Base-by-base conservation (phyloP, 2,329 filamentous ascomycete genomes). In the Colletotrichum lentis region DNA sequence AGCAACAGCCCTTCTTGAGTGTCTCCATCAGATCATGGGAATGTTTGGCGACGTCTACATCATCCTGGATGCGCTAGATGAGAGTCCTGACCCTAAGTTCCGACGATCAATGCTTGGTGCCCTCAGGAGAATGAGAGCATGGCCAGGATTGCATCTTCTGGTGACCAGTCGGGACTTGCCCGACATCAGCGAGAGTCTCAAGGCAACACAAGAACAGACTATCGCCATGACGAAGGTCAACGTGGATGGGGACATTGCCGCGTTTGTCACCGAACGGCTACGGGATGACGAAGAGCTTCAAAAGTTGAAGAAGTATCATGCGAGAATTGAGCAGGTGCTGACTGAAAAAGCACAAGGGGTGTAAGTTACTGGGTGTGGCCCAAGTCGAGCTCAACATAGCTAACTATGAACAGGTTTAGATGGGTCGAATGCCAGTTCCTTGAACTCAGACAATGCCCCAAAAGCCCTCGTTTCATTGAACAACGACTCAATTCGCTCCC, bases 401-500 rank as follows among this genome's bases (percentile, higher is more conserved):
- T 37, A 1, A 54, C 6, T 2, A 2, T 39, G 2, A 53, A 3
- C 52, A 54, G 52, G 12, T 54, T 54, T 18, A n/a, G 35, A 7
- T 54, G 52, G 52, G 52, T 18, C 6, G 35, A 54, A 54, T 54
- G 52, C n/a, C 35, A 41, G 35, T 18, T 54, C n/a, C 54, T 37
- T 18, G 10, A 35, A 5, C n/a, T 52, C 3, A 27, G 24, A 18
- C 5, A 12, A 12, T 52, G 49, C 8, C 49, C 27, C 2, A n/a
- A 16, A 35, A 52, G 49, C 10, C 16, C 31, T 18, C 8, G 20
- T 20, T 27, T 20, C 27, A 27, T 52, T 8, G 49, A 52, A 18
- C 49, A 39, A 31, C 49, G 53, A 12, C 22, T 65, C 14, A 71
- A 72, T 18, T 74, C 57, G 27, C 71, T 77, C 12, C 71, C 78